Evolutionary conservation across 148 eudicot species (phyloP).

Genomic region (Rhododendron kiyosumense): DNA sequence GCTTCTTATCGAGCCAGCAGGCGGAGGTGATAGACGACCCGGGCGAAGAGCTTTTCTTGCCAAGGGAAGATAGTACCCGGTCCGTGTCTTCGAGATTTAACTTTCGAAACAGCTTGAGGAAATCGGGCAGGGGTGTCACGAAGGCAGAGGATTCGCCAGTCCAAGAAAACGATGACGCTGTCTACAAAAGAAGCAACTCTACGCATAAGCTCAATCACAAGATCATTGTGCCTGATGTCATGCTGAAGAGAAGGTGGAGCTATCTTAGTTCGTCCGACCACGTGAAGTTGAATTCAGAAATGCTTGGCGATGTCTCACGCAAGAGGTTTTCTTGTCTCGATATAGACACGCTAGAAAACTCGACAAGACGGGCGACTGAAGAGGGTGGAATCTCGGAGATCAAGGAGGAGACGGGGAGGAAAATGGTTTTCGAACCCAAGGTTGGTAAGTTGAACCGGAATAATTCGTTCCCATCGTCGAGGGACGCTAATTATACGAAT

Average conservation of each 20-base stretch:
- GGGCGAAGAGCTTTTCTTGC: constrained; percentile 39
- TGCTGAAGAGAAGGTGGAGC: constrained; percentile 71
- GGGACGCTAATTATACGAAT: neutral
- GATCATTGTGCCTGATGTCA: constrained; percentile 58
- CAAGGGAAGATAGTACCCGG: constrained; percentile 35
- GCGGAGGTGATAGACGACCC: constrained; percentile 17
- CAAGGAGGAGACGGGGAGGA: constrained; percentile 50
- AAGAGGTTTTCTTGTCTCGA: constrained; percentile 32
- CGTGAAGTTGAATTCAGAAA: constrained; percentile 64
- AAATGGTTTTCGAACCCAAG: constrained; percentile 34
- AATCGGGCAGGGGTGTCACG: neutral
- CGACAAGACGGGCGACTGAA: neutral
- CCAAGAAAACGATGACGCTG: neutral
- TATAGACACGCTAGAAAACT: neutral
- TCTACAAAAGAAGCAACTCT: neutral
- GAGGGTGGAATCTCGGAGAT: constrained; percentile 22
- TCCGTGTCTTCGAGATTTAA: constrained; percentile 38
- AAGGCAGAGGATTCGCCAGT: constrained; percentile 2
- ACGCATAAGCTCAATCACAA: constrained; percentile 61
- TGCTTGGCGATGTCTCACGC: constrained; percentile 45
- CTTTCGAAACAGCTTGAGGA: constrained; percentile 50
- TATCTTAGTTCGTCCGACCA: constrained; percentile 63
- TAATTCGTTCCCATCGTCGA: constrained; percentile 4
- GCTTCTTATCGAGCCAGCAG: constrained; percentile 20
- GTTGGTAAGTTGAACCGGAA: constrained; percentile 24